Base-by-base conservation (phyloP, 768 basidiomycete species). In the Boletus edulis region DNA sequence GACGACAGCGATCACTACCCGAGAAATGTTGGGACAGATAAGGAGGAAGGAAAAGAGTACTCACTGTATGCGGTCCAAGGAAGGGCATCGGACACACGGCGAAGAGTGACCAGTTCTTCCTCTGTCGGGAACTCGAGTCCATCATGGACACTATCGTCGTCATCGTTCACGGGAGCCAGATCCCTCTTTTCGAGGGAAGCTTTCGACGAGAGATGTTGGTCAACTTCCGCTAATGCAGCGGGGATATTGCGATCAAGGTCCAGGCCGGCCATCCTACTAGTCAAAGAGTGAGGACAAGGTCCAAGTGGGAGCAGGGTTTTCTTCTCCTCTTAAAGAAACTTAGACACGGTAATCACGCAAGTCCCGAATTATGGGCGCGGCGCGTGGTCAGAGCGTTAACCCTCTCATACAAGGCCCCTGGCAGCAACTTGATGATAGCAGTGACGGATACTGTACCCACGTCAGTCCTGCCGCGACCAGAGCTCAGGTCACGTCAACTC, bases 91-190 rank as follows among this genome's bases (percentile, higher is more conserved):
- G 86, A 66, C 9, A 89, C 81, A 43, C 85, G 79, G 27, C 84
- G 77, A 32, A 89, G 73, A 11, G 82, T 84, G 5, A 55, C 61
- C 29, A 74, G 65, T 69, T 89, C 87, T 64, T 86, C 80, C 24
- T 81, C 81, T 0, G 83, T 83, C 3, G 87, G 87, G 61, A 85
- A 83, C 60, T 78, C 78, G 50, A 87, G 74, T 20, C 81, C 83
- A 44, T 82, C 81, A 40, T 78, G 74, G 42, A 67, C 70, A 31
- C 71, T 69, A 46, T 77, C 78, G 51, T 59, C 52, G 41, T 56
- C 51, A 41, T 56, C 51, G 22, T 39, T 39, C 22, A 47, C 32
- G 27, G 24, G 15, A 10, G 34, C 27, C 27, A 43, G 34, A n/a
- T 62, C 61, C 54, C 68, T 65, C 63, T 73, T 66, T 18, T 70